Base-by-base conservation (phyloP, 768 basidiomycete genomes). In the Suillus spraguei region DNA sequence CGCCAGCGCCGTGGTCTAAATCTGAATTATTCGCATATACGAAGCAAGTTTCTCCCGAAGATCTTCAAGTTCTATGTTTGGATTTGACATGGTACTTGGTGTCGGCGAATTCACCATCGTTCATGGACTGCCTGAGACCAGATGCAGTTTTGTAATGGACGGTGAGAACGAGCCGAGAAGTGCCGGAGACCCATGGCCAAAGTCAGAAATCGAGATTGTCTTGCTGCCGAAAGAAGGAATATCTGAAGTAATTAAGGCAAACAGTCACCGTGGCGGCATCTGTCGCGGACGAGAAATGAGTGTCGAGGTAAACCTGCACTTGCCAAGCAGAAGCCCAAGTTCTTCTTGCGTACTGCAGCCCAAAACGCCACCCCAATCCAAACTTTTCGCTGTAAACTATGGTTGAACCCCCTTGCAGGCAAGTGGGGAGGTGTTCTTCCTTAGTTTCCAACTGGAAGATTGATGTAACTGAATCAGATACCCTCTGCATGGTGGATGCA, bases 1-100 rank as follows among this genome's bases (percentile, higher is more conserved):
- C 5, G 1, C 2, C 20, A 11, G 20, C 10, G 11, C 10, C 17
- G 5, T 53, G 52, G 5, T 11, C 10, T 20, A 53, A 32, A 32
- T 33, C 11, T 20, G 52, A 32, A 33, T 11, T 11, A 17, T 70
- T 73, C 46, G 64, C 72, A 28, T 75, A 73, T 55, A 73, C 66
- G 53, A 63, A 39, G 35, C 70, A 74, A 2, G 72, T 74, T 16
- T 41, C 69, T 28, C 68, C 64, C 60, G 66, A 70, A 38, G 53
- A 63, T 14, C 49, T 9, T 13, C 66, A 56, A 2, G 60, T 24
- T 28, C 63, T 55, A 54, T 63, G 69, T 16, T 64, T 55, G 17
- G 74, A 74, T 60, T 70, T 72, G 33, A 35, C 74, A 16, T 76
- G 67, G 44, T 76, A 74, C 39, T 71, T 74, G 7, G 72, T 74